Percentiles rank a stretch among this genome's conserved stretches.
Evolutionary conservation across 768 basidiomycete genomes (phyloP).

Genomic region (Coprinopsis cinerea): DNA sequence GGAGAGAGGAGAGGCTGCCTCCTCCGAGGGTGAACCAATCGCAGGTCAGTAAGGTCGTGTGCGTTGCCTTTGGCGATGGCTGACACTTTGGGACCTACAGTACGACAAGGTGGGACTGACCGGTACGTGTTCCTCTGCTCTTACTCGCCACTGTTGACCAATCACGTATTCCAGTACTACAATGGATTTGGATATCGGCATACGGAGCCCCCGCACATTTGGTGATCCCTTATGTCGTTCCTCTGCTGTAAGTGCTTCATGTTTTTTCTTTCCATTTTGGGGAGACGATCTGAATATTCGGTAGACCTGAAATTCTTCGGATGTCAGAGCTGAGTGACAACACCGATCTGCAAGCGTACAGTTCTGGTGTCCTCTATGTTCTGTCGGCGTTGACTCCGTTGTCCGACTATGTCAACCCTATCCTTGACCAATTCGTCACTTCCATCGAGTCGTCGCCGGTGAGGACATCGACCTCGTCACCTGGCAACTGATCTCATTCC

Average conservation of each 20-base stretch:
- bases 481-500: conserved; percentile 2
- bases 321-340: conserved; percentile 90
- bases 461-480: conserved; percentile 15
- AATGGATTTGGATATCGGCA: conserved; percentile 76
- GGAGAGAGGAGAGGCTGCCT: conserved; percentile 72
- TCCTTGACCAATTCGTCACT: conserved; percentile 54
- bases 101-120: conserved; percentile 88
- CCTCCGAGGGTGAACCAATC: conserved; percentile 86
- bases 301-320: conserved; percentile 79
- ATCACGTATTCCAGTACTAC: conserved; percentile 45
- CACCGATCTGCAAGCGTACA: conserved; percentile 75
- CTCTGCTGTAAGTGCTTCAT: conserved; percentile 57
- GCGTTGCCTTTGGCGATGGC: not conserved
- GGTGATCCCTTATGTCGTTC: conserved; percentile 71
- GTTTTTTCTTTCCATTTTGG: not conserved
- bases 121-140: conserved; percentile 37
- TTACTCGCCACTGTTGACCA: conserved; percentile 8
- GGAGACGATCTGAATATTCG: conserved; percentile 5
- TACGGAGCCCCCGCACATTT: conserved; percentile 71
- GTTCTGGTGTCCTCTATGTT: conserved; percentile 74
- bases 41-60: conserved; percentile 33
- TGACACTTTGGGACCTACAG: conserved; percentile 23
- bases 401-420: conserved; percentile 52
- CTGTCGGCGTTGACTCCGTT: conserved; percentile 79
- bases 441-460: conserved; percentile 79